Conservation (phyloP, 1,284 basidiomycete genomes). For the Pseudozyma sp. region DNA sequence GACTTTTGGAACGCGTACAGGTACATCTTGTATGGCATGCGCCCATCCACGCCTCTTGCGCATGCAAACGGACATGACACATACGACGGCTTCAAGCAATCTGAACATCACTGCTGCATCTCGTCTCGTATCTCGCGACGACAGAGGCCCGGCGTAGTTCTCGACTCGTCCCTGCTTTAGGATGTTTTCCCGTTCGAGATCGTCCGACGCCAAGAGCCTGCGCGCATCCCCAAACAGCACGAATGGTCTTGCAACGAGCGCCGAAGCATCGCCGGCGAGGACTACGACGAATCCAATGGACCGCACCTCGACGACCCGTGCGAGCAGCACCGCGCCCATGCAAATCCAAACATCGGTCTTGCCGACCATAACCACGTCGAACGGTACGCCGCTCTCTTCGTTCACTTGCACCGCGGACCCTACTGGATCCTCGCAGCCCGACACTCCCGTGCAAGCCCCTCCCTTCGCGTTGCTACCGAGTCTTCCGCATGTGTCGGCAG, state of each 20-base stretch:
- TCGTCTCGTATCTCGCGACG: too few species aligned
- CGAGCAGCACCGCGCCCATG: constrained; percentile 7
- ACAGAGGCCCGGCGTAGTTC: too few species aligned
- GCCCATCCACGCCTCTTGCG: too few species aligned
- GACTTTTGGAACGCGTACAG: too few species aligned
- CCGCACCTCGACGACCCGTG: not conserved
- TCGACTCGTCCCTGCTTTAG: not conserved
- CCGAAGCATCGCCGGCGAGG: not conserved
- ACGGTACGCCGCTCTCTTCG: constrained; percentile 23
- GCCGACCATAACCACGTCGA: constrained; percentile 32
- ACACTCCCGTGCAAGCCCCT: constrained; percentile 3
- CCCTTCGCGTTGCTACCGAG: constrained; percentile 8
- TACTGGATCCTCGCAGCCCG: not conserved
- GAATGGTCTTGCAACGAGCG: constrained; percentile 1
- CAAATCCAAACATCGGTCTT: constrained; percentile 17
- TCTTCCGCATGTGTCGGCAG: constrained; percentile 1
- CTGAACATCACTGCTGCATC: too few species aligned
- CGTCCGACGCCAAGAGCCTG: constrained; percentile 26
- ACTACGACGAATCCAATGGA: not conserved
- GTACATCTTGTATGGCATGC: too few species aligned
- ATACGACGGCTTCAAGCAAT: too few species aligned
- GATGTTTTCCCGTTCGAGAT: constrained; percentile 32
- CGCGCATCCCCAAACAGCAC: constrained; percentile 11
- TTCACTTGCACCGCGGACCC: constrained; percentile 10
- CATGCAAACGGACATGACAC: too few species aligned